phyloP scores from a whole-genome alignment of 352 stramenopile species.

The Phytophthora palmivora region DNA sequence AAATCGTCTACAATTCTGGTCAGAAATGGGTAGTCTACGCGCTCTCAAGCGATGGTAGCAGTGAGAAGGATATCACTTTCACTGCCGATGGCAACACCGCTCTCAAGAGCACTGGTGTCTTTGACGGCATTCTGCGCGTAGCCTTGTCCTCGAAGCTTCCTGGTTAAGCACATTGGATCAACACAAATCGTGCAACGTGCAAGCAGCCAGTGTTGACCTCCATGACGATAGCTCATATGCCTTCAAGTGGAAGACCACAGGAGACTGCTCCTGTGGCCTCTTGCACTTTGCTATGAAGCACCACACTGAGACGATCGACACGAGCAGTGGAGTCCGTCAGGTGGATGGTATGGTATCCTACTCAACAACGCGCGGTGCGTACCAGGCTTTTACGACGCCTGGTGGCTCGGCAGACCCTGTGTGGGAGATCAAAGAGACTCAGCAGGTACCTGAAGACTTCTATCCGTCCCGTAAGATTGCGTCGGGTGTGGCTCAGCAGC shows the following conservation, averaged over 20 bases:
- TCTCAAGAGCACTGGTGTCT: conserved; percentile 42
- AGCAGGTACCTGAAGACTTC: conserved; percentile 50
- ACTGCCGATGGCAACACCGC: conserved; percentile 41
- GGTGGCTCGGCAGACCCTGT: conserved; percentile 18
- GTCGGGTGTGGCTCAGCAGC: conserved; percentile 35
- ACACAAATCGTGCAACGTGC: conserved; percentile 59
- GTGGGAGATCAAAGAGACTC: conserved; percentile 59
- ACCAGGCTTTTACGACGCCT: conserved; percentile 51
- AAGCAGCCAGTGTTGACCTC: conserved; percentile 49
- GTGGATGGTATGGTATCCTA: conserved; percentile 48
- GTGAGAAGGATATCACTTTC: conserved; percentile 52
- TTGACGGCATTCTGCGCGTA: conserved; percentile 57
- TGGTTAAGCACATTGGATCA: conserved; percentile 51
- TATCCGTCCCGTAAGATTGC: conserved; percentile 51
- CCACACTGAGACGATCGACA: conserved; percentile 56
- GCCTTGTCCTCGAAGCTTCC: conserved; percentile 48
- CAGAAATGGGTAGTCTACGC: conserved; percentile 70
- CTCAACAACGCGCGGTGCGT: conserved; percentile 63
- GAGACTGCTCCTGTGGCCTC: conserved; percentile 57
- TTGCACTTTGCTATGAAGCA: conserved; percentile 70
- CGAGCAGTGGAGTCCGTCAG: conserved; percentile 22
- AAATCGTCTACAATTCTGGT: conserved; percentile 58
- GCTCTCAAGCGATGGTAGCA: conserved; percentile 46
- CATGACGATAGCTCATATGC: conserved; percentile 53
- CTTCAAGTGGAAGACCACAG: conserved; percentile 67